Evolutionary conservation across 2,329 filamentous ascomycete species (phyloP).

Genomic region (Cercospora sp.): DNA sequence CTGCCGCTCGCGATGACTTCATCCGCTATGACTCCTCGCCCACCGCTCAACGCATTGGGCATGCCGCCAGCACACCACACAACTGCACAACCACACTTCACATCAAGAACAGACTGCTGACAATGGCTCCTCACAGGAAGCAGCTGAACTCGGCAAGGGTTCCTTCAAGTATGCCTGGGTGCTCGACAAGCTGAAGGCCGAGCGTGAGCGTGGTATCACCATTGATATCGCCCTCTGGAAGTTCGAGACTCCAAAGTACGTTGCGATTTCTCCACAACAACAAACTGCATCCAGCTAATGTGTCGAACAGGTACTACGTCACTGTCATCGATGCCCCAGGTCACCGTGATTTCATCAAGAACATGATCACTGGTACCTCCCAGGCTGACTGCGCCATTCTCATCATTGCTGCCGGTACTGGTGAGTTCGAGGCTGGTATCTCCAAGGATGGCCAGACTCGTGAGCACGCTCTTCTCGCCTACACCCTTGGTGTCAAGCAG

Average conservation of each 20-base stretch:
- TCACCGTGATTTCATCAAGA: constrained; percentile 99
- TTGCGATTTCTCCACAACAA: not conserved
- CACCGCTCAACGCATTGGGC: constrained; percentile 7
- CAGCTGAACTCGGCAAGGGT: constrained; percentile 98
- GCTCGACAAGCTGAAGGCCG: constrained; percentile 99
- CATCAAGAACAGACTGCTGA: constrained; percentile 37
- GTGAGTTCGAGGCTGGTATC: constrained; percentile 99
- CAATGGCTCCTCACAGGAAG: constrained; percentile 66
- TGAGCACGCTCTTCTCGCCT: constrained; percentile 99
- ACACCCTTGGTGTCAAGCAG: constrained; percentile 99
- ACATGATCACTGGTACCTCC: constrained; percentile 99
- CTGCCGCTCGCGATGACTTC: constrained; percentile 25
- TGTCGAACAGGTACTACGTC: constrained; percentile 13
- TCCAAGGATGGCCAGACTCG: constrained; percentile 99
- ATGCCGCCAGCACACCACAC: constrained; percentile 8
- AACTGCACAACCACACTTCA: not conserved
- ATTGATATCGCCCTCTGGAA: constrained; percentile 99
- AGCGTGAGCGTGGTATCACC: constrained; percentile 99
- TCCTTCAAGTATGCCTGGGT: constrained; percentile 99
- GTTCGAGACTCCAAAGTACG: constrained; percentile 98
- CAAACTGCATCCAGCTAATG: not conserved
- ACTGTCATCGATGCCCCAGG: constrained; percentile 76
- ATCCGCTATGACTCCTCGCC: constrained; percentile 17
- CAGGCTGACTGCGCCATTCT: constrained; percentile 99
- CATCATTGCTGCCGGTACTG: constrained; percentile 99